These are phyloP conservation scores for Alternaria sp. DNA, from an alignment of 2,329 filamentous ascomycete genomes.

Conservation along the genomic window DNA sequence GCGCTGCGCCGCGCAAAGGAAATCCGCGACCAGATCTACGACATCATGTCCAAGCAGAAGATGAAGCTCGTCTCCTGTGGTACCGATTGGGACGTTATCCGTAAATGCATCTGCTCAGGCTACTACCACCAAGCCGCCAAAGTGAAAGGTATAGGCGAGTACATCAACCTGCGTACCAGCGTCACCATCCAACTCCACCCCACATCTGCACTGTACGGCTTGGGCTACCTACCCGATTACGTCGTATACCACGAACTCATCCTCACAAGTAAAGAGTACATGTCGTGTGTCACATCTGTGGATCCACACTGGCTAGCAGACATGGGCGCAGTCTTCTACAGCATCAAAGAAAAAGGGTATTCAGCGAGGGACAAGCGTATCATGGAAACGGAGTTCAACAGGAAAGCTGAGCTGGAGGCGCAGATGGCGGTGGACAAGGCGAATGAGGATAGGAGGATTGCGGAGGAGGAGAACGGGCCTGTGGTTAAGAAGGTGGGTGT, in stretches of 20 bases:
- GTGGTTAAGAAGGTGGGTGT: conserved; percentile 32
- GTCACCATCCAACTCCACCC: conserved; percentile 95
- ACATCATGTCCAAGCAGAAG: conserved; percentile 94
- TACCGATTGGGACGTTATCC: conserved; percentile 95
- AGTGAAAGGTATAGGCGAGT: conserved; percentile 95
- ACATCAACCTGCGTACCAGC: conserved; percentile 93
- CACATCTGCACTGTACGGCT: conserved; percentile 88
- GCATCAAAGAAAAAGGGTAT: conserved; percentile 96
- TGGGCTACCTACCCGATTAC: conserved; percentile 94
- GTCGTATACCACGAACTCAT: conserved; percentile 98
- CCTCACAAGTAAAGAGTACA: conserved; percentile 95
- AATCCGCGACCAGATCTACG: conserved; percentile 88
- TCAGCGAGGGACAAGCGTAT: conserved; percentile 84
- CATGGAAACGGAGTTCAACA: conserved; percentile 90
- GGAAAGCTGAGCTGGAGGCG: conserved; percentile 89
- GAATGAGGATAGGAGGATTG: conserved; percentile 63
- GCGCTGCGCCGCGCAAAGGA: conserved; percentile 89
- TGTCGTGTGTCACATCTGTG: conserved; percentile 94
- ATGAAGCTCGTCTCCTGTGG: conserved; percentile 88
- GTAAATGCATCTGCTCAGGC: conserved; percentile 95
- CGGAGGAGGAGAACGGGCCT: conserved; percentile 44
- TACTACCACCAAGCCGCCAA: conserved; percentile 98
- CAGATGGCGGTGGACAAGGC: conserved; percentile 89
- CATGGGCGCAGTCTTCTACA: conserved; percentile 95
- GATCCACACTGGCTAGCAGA: conserved; percentile 98